Percentiles rank a stretch among this genome's conserved stretches.
Conservation (phyloP, 768 basidiomycete species). For the Cystobasidium tubakii region DNA sequence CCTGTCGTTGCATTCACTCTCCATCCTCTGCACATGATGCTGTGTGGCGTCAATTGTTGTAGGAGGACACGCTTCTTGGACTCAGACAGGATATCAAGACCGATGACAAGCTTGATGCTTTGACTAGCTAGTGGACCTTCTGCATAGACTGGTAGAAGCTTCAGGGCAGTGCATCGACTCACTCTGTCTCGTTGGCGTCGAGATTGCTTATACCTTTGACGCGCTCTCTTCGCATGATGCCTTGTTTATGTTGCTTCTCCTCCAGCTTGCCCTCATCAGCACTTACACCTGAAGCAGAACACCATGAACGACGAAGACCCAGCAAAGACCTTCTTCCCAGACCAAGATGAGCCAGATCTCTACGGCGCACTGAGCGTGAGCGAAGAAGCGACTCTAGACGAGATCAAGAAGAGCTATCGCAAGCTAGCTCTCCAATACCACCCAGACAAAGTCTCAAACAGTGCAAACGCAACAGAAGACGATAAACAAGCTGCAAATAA, state of each 20-base stretch:
- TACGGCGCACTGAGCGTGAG: constrained; percentile 40
- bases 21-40: no score
- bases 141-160: background rate
- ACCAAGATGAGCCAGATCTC: constrained; percentile 38
- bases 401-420: constrained; percentile 58
- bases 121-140: background rate
- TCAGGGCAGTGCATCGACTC: no score
- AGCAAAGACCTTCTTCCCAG: constrained; percentile 25
- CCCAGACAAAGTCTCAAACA: constrained; percentile 64
- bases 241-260: background rate
- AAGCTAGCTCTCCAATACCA: constrained; percentile 73
- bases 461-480: constrained; percentile 52
- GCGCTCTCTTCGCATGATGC: background rate
- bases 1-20: no score
- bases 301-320: constrained; percentile 35
- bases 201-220: no score
- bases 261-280: background rate
- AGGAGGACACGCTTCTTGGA: no score
- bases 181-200: no score
- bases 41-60: no score
- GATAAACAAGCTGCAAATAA: constrained; percentile 64
- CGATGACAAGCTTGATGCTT: no score
- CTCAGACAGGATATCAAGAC: no score
- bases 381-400: constrained; percentile 18
- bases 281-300: background rate